Evolutionary conservation across 306 rosid genomes (phyloP).

Genomic region (Cucumis melo): DNA sequence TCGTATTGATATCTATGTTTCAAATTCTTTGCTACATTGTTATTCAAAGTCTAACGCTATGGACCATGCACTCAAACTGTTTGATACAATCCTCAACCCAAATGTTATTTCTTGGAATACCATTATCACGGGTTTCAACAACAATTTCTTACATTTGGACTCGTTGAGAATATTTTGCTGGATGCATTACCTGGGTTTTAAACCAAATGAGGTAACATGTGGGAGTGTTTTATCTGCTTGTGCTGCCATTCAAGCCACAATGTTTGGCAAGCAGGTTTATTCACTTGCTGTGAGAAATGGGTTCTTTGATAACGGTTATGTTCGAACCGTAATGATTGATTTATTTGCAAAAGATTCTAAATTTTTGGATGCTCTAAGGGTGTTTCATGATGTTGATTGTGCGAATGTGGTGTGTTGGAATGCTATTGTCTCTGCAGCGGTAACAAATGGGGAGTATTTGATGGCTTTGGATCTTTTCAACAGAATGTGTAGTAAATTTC

Average conservation of each 20-base stretch:
- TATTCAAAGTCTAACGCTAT: slow-evolving; percentile 28
- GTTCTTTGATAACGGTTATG: slow-evolving; percentile 26
- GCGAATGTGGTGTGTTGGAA: slow-evolving; percentile 47
- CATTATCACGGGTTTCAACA: slow-evolving; percentile 48
- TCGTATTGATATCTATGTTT: slow-evolving; percentile 22
- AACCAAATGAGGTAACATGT: slow-evolving; percentile 32
- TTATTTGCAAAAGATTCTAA: slow-evolving; percentile 20
- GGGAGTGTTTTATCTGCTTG: slow-evolving; percentile 64
- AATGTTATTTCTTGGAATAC: slow-evolving; percentile 61
- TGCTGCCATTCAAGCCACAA: slow-evolving; percentile 24
- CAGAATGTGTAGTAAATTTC: slow-evolving; percentile 22
- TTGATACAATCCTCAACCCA: slow-evolving; percentile 23
- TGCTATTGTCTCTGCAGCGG: slow-evolving; percentile 51
- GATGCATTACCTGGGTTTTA: slow-evolving; percentile 32
- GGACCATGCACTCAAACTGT: slow-evolving; percentile 28
- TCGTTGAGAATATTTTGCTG: slow-evolving; percentile 38
- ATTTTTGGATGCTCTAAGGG: slow-evolving; percentile 24
- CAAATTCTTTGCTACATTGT: slow-evolving; percentile 26
- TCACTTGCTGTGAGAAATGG: slow-evolving; percentile 23
- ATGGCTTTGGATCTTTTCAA: slow-evolving; percentile 41
- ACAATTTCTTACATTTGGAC: slow-evolving; percentile 18
- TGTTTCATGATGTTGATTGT: slow-evolving; percentile 42
- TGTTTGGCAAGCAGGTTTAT: slow-evolving; percentile 34
- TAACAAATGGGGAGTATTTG: slow-evolving; percentile 39
- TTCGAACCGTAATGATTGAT: slow-evolving; percentile 30